These are phyloP conservation scores for Fomes fomentarius DNA, from an alignment of 1,284 basidiomycete species.

Conservation along the genomic window DNA sequence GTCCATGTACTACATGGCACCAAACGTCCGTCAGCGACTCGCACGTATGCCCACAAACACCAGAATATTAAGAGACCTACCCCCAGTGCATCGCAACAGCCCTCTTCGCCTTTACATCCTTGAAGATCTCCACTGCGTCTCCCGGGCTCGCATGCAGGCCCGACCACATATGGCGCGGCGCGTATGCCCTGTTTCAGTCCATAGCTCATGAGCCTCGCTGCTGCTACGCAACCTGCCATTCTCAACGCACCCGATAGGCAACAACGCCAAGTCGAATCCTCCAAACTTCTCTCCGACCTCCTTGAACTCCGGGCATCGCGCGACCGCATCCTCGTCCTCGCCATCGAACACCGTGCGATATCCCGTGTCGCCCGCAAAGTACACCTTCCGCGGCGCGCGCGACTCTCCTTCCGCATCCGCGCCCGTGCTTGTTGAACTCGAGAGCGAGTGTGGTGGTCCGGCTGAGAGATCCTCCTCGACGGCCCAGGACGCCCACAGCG, in stretches of 20 bases:
- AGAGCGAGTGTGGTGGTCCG: neutral
- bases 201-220: too few species aligned
- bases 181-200: slow-evolving; percentile 52
- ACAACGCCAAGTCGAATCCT: slow-evolving; percentile 62
- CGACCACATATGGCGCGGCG: slow-evolving; percentile 59
- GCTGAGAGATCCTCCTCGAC: slow-evolving; percentile 41
- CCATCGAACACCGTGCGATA: too few species aligned
- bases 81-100: slow-evolving; percentile 78
- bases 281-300: slow-evolving; percentile 67
- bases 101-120: slow-evolving; percentile 58
- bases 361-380: too few species aligned
- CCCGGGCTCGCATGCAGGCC: slow-evolving; percentile 62
- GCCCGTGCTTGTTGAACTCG: too few species aligned
- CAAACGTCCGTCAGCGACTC: neutral
- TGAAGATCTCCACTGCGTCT: slow-evolving; percentile 67
- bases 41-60: too few species aligned
- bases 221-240: too few species aligned
- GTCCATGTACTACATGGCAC: slow-evolving; percentile 46
- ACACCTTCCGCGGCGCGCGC: slow-evolving; percentile 7
- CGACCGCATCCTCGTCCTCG: slow-evolving; percentile 18
- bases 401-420: too few species aligned
- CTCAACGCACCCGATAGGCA: slow-evolving; percentile 43
- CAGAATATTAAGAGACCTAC: slow-evolving; percentile 30
- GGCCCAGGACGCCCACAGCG: slow-evolving; percentile 66
- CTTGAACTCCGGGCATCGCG: slow-evolving; percentile 69